Conservation (phyloP, 1,284 basidiomycete species). For the Pholiota adiposa region DNA sequence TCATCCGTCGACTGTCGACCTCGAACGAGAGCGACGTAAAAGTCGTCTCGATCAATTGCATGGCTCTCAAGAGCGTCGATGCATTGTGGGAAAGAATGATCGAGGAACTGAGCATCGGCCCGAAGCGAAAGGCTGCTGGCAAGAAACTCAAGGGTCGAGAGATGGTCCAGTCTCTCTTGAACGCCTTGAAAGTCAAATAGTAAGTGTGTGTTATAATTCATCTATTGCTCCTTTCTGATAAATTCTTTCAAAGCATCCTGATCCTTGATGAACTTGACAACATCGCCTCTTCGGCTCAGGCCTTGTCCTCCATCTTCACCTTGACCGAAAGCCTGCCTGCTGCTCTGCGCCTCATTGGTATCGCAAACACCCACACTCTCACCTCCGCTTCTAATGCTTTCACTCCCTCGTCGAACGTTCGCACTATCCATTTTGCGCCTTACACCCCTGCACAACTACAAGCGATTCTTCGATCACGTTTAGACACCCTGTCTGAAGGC, state of each 20-base stretch:
- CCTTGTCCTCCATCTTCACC: slow-evolving; percentile 64
- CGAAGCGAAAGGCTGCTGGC: slow-evolving; percentile 38
- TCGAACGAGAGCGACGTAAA: slow-evolving; percentile 41
- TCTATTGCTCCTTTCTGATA: slow-evolving; percentile 15
- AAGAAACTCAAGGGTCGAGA: slow-evolving; percentile 50
- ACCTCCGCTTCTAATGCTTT: slow-evolving; percentile 50
- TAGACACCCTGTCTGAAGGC: slow-evolving; percentile 43
- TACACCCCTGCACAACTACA: slow-evolving; percentile 72
- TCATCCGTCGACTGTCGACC: slow-evolving; percentile 48
- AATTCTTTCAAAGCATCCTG: slow-evolving; percentile 52
- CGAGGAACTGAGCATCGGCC: slow-evolving; percentile 52
- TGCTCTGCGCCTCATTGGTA: slow-evolving; percentile 69
- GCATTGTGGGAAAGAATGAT: slow-evolving; percentile 71
- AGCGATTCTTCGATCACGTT: slow-evolving; percentile 64
- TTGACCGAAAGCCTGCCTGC: slow-evolving; percentile 55
- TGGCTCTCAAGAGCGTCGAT: slow-evolving; percentile 68
- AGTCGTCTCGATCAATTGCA: slow-evolving; percentile 73
- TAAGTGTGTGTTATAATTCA: slow-evolving; percentile 36
- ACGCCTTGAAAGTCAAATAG: slow-evolving; percentile 56
- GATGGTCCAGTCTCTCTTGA: slow-evolving; percentile 47
- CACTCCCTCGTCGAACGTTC: slow-evolving; percentile 45
- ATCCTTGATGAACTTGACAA: slow-evolving; percentile 83
- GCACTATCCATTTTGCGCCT: slow-evolving; percentile 76
- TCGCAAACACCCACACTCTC: slow-evolving; percentile 84
- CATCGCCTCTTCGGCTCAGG: slow-evolving; percentile 59